Conservation (phyloP, 208 protist genomes). For the Leishmania guyanensis region DNA sequence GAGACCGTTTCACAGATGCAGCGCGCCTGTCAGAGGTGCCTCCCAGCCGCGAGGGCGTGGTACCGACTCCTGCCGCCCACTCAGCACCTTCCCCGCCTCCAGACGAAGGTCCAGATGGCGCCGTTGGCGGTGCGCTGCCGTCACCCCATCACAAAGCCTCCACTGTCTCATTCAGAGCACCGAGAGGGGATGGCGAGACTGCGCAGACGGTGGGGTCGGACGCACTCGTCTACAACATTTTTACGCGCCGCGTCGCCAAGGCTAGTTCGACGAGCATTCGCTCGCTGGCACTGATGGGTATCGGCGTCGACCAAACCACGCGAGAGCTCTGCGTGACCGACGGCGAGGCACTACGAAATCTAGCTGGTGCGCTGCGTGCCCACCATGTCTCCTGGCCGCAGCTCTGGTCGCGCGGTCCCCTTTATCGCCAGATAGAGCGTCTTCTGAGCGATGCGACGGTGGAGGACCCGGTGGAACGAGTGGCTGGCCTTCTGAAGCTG, state of each 20-base stretch:
- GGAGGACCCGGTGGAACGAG: slow-evolving; percentile 32
- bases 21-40: not conserved
- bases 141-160: not conserved
- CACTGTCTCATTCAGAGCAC: not conserved
- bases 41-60: not conserved
- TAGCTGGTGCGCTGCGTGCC: slow-evolving; percentile 48
- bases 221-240: slow-evolving; percentile 78
- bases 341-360: slow-evolving; percentile 33
- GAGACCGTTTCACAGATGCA: not conserved
- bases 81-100: not conserved
- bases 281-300: slow-evolving; percentile 57
- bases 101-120: not conserved
- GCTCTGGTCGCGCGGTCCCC: slow-evolving; percentile 48
- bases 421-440: slow-evolving; percentile 49
- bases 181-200: not conserved
- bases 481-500: slow-evolving; percentile 40
- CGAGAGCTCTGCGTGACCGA: slow-evolving; percentile 56
- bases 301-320: slow-evolving; percentile 47
- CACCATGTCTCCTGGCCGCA: slow-evolving; percentile 61
- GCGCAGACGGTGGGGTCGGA: slow-evolving; percentile 6
- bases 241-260: slow-evolving; percentile 77
- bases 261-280: slow-evolving; percentile 46
- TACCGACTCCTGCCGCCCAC: not conserved
- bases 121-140: not conserved
- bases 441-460: slow-evolving; percentile 36